These are phyloP conservation scores for Plenodomus tracheiphilus DNA, from an alignment of 2,329 filamentous ascomycete species.

Conservation along the genomic window DNA sequence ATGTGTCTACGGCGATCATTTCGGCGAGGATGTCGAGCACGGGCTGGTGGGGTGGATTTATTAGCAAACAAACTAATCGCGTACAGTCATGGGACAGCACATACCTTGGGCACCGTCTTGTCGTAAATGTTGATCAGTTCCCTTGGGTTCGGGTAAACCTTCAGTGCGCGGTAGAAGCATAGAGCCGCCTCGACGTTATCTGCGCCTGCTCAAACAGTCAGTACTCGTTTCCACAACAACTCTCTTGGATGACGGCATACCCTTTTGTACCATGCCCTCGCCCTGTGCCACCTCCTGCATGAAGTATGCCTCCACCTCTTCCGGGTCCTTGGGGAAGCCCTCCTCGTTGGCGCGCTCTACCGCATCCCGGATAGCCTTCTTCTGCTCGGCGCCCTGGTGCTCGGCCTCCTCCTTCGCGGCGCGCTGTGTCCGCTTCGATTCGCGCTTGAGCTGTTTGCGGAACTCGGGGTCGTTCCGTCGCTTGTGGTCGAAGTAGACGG, in stretches of 20 bases:
- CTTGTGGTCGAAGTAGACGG: slow-evolving; percentile 68
- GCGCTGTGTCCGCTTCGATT: slow-evolving; percentile 72
- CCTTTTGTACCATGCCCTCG: slow-evolving; percentile 79
- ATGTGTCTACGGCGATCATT: slow-evolving; percentile 93
- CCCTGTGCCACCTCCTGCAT: slow-evolving; percentile 92
- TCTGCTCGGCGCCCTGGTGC: slow-evolving; percentile 66
- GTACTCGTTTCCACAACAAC: slow-evolving; percentile 1
- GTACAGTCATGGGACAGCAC: slow-evolving; percentile 6
- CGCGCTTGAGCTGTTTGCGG: slow-evolving; percentile 67
- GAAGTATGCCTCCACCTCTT: slow-evolving; percentile 95
- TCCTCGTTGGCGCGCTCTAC: slow-evolving; percentile 85
- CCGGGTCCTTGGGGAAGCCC: slow-evolving; percentile 86
- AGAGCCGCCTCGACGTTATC: slow-evolving; percentile 81
- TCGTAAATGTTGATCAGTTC: slow-evolving; percentile 97
- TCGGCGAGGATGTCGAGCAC: slow-evolving; percentile 95
- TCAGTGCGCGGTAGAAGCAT: slow-evolving; percentile 97
- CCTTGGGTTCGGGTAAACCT: slow-evolving; percentile 92
- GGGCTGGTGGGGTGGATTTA: slow-evolving; percentile 56
- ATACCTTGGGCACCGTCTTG: slow-evolving; percentile 94
- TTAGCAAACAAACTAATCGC: slow-evolving; percentile 13
- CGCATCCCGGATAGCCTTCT: slow-evolving; percentile 71
- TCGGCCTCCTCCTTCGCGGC: slow-evolving; percentile 73
- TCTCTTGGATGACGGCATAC: slow-evolving; percentile 55
- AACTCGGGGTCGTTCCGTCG: slow-evolving; percentile 66
- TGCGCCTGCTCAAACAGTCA: slow-evolving; percentile 54